phyloP scores from a whole-genome alignment of 768 basidiomycete genomes.

The Glaciozyma martinii region DNA sequence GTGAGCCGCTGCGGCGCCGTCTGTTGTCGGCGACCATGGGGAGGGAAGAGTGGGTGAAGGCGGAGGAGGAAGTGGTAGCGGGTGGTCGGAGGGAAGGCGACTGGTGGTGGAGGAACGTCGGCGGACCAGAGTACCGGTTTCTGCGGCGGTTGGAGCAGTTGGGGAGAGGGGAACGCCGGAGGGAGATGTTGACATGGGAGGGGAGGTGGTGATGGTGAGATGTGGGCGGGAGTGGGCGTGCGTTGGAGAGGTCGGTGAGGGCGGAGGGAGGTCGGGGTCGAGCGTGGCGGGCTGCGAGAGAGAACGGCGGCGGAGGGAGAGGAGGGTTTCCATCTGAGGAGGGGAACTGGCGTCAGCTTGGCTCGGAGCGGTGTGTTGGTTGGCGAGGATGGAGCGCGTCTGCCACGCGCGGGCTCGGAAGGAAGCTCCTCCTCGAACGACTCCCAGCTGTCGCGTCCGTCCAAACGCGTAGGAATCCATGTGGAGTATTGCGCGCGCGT shows the following conservation, averaged over 20 bases:
- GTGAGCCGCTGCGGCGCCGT: slow-evolving; percentile 47
- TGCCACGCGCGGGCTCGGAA: too few species aligned
- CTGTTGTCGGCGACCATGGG: slow-evolving; percentile 6
- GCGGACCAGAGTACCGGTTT: slow-evolving; percentile 28
- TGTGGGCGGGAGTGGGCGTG: slow-evolving; percentile 7
- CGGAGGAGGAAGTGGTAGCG: slow-evolving; percentile 7
- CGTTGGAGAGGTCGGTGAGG: slow-evolving; percentile 10
- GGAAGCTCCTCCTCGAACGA: too few species aligned
- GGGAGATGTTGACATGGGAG: not conserved
- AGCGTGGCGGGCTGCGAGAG: slow-evolving; percentile 28
- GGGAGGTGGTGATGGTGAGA: slow-evolving; percentile 13
- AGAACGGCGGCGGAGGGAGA: slow-evolving; percentile 31
- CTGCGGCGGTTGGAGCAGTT: slow-evolving; percentile 28
- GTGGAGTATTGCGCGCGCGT: too few species aligned
- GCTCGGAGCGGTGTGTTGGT: not conserved
- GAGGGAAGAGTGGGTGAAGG: not conserved
- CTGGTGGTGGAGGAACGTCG: slow-evolving; percentile 10
- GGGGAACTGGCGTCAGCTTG: not conserved
- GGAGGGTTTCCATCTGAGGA: slow-evolving; percentile 28
- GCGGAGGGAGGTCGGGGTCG: slow-evolving; percentile 33
- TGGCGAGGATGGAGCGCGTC: too few species aligned
- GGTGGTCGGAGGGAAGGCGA: slow-evolving; percentile 23
- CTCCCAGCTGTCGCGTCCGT: too few species aligned
- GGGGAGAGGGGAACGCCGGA: slow-evolving; percentile 27
- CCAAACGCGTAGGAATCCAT: too few species aligned